Evolutionary conservation across 2,329 filamentous ascomycete species (phyloP).

Genomic region (Remersonia thermophila): DNA sequence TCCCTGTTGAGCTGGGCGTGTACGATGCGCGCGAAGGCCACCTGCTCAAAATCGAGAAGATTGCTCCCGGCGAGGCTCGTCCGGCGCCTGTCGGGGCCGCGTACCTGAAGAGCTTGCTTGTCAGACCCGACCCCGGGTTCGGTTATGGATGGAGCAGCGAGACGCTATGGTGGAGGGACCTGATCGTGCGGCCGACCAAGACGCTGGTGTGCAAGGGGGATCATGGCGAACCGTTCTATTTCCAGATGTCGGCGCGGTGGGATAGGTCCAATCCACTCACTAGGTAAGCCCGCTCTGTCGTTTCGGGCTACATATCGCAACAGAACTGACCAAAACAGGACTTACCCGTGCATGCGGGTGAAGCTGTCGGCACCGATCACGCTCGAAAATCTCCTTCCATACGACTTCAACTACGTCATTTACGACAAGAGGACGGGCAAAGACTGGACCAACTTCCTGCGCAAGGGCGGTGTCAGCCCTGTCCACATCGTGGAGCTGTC

Average conservation of each 20-base stretch:
- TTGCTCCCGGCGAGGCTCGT: constrained; percentile 77
- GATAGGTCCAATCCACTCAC: constrained; percentile 75
- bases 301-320: too few relatives aligned
- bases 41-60: constrained; percentile 94
- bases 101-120: constrained; percentile 74
- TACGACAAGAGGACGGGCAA: constrained; percentile 98
- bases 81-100: constrained; percentile 87
- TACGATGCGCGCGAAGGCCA: constrained; percentile 80
- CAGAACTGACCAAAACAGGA: constrained; percentile 33
- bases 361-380: constrained; percentile 87
- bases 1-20: constrained; percentile 85
- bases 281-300: constrained; percentile 37
- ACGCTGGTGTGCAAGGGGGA: constrained; percentile 85
- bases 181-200: constrained; percentile 71
- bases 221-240: constrained; percentile 83
- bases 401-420: constrained; percentile 98
- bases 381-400: constrained; percentile 86
- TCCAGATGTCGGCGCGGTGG: constrained; percentile 81
- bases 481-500: constrained; percentile 95
- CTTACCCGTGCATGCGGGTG: constrained; percentile 90
- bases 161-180: constrained; percentile 81
- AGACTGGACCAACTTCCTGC: constrained; percentile 96
- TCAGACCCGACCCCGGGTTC: constrained; percentile 90
- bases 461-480: constrained; percentile 92
- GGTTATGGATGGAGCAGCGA: constrained; percentile 93